Evolutionary conservation across 129 eudicot genomes (phyloP), one percentile per base, ranked within the genome.

Genomic region (Centrapalus pauciflorus): DNA sequence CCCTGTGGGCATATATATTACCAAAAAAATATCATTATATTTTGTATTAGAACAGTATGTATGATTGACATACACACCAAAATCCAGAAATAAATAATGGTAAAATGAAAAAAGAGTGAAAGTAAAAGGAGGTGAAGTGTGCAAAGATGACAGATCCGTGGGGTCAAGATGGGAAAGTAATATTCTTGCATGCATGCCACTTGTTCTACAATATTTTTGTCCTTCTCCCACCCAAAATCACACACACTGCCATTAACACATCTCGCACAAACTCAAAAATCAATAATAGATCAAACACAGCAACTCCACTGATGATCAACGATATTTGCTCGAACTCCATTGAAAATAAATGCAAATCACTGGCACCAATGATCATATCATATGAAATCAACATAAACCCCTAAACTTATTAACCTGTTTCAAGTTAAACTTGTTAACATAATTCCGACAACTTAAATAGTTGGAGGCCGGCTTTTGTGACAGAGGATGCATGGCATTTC

Each of bases 181-280:
- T 24, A 51, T 60, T 38, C 25, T 56, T 82, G 92, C 91, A 85
- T 85, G 87, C 67, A 67, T 76, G 92, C 82, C 92, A 85, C 87
- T 79, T 85, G 87, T 71, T 82, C 4, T 68, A 24, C 19, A 61
- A 10, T 16, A 49, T 69, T 60, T 52, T 60, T 52, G 56, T 55
- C 73, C 12, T 66, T 30, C 63, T 65, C 50, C 63, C 61, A 49
- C 77, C 13, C 38, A 38, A 29, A 26, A 37, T 43, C 66, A 30
- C 26, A 65, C 63, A n/a, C 61, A 51, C 66, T 32, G 38, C 25
- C 58, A 54, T n/a, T 41, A 38, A 35, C 74, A 75, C 72, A 56
- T 40, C 14, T 59, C 21, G 55, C 40, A 29, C 24, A 12, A 4
- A 28, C 28, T 29, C 21, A 57, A 30, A 32, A 14, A 21, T 43